Evolutionary conservation across 108 stramenopile genomes (phyloP), one percentile per base, ranked within the genome.

Genomic region (Pseudonitzschia multiseries): DNA sequence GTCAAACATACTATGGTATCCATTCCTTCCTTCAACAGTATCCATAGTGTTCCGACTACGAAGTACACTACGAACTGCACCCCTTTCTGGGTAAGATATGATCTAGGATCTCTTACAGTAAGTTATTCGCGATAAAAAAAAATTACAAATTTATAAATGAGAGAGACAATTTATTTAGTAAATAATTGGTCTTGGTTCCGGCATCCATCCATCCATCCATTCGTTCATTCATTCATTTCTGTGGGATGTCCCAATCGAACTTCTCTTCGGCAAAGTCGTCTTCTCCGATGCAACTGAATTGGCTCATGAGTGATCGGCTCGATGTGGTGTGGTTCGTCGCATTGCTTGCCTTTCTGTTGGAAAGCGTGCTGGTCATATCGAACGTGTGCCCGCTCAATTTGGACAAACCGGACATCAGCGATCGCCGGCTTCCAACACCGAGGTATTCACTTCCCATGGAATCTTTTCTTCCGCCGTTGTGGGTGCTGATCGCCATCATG

Each of bases 371-470:
- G 24, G 40, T 40, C 59, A 69, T 70, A 33, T 54, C 70, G n/a
- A 75, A 79, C 3, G 26, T 4, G 32, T 67, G 72, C 52, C 76
- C 70, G 52, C 76, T 78, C 24, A 82, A 77, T 36, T 73, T 67
- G n/a, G 76, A 77, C n/a, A 84, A 65, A 24, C 85, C 85, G 15
- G 79, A 80, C 81, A 86, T 86, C 51, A 86, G 67, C 26, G 84
- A 85, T 61, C 73, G 73, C 15, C 82, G 69, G 68, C 75, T 76
- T 44, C 80, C 80, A 20, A 78, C 21, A 24, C 76, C 76, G 22
- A 61, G 41, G 40, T 14, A 65, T 65, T 65, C 64, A 41, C 64
- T 65, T 10, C 64, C 64, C 32, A 65, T 65, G 22, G 64, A 43
- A 36, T 65, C 64, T 42, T 65, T 65, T 4, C 20, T 65, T 4